Percentiles rank a stretch among this genome's conserved stretches.
phyloP scores from a whole-genome alignment of 2,329 filamentous ascomycete genomes.

The Parastagonospora nodorum region DNA sequence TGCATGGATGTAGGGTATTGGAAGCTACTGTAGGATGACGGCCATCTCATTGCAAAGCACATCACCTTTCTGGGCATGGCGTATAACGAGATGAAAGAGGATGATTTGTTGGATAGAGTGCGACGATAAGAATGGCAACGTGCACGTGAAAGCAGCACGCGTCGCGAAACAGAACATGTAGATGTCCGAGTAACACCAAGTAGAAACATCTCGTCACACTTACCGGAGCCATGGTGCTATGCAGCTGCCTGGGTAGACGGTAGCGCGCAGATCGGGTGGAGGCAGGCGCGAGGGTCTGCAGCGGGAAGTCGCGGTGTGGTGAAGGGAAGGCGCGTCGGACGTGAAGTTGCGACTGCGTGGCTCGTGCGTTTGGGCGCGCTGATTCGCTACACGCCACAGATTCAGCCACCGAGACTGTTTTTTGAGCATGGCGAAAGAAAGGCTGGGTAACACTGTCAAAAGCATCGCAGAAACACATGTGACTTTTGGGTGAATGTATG shows the following conservation, averaged over 20 bases:
- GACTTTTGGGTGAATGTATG: too few relatives aligned
- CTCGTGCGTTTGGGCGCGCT: not conserved
- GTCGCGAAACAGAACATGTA: not conserved
- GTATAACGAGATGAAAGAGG: not conserved
- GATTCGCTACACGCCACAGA: not conserved
- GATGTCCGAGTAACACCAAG: constrained; percentile 2
- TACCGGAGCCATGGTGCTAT: constrained; percentile 41
- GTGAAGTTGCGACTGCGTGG: constrained; percentile 25
- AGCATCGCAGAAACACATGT: too few relatives aligned
- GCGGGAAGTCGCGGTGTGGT: constrained; percentile 39
- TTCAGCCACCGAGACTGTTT: too few relatives aligned
- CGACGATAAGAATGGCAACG: constrained; percentile 7
- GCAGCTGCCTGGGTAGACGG: constrained; percentile 20
- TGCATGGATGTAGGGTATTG: not conserved
- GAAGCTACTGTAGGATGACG: not conserved
- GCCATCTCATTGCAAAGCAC: not conserved
- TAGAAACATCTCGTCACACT: constrained; percentile 14
- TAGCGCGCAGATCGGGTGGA: constrained; percentile 15
- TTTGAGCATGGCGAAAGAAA: too few relatives aligned
- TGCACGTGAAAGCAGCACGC: constrained; percentile 9
- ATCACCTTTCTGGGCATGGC: not conserved
- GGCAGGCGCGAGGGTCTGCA: constrained; percentile 19
- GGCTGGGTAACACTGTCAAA: too few relatives aligned
- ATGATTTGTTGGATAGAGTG: not conserved
- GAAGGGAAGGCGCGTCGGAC: constrained; percentile 39